Evolutionary conservation across 2,329 filamentous ascomycete genomes (phyloP).

Genomic region (Cordyceps fumosorosea): DNA sequence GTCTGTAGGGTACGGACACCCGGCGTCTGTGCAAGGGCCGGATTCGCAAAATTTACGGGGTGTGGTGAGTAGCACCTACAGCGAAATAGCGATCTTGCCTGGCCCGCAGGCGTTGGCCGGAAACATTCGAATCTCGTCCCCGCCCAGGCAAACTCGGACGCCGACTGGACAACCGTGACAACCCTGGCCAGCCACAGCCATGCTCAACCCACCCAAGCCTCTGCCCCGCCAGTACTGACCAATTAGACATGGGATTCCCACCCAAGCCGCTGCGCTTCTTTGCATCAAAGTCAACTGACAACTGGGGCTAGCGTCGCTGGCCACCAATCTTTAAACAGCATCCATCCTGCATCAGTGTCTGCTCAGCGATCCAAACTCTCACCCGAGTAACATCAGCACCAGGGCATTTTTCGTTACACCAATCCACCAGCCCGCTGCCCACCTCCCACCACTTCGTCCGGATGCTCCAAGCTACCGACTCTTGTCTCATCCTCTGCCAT

Average conservation of each 20-base stretch:
- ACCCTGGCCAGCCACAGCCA: background rate
- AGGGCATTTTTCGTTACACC: background rate
- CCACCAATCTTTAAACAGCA: slow-evolving; percentile 5
- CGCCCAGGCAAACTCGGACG: background rate
- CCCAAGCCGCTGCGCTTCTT: background rate
- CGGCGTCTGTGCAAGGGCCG: background rate
- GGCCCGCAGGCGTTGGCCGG: slow-evolving; percentile 3
- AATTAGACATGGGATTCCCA: background rate
- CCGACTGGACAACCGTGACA: background rate
- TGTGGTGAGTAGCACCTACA: slow-evolving; percentile 1
- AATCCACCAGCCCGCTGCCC: background rate
- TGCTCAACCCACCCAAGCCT: background rate
- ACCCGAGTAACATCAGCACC: background rate
- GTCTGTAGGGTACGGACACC: no score
- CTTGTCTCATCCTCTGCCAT: background rate
- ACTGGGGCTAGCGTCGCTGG: background rate
- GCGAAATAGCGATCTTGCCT: background rate
- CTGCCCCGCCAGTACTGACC: background rate
- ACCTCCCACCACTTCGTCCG: background rate
- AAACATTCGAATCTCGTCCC: slow-evolving; percentile 5
- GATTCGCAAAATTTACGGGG: background rate
- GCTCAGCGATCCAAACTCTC: background rate
- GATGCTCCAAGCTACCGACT: background rate
- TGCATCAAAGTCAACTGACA: background rate
- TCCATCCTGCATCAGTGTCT: background rate